These are phyloP conservation scores for Coemansia sp. DNA, from an alignment of 192 early-diverging fungal species.

Conservation along the genomic window DNA sequence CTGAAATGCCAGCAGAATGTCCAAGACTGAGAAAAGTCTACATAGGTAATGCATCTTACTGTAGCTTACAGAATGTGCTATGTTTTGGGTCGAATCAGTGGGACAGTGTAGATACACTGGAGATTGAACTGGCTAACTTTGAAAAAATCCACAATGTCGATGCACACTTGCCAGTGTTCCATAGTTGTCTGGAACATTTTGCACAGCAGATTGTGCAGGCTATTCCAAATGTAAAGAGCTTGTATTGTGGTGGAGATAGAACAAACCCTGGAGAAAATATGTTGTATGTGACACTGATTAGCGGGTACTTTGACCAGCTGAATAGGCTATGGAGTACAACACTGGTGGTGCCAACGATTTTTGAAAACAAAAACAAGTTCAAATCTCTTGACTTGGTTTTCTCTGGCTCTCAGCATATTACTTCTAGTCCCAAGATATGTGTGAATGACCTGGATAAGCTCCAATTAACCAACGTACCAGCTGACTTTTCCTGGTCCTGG, in stretches of 20 bases:
- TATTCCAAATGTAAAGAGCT: no score
- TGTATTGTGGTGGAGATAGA: no score
- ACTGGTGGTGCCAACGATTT: no score
- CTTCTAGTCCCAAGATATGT: not conserved
- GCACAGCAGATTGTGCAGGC: no score
- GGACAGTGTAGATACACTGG: not conserved
- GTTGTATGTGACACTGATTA: no score
- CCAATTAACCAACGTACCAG: not conserved
- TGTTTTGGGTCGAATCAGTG: not conserved
- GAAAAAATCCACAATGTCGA: not conserved
- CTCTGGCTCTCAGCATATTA: no score
- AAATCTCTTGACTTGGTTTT: no score
- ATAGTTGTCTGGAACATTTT: no score
- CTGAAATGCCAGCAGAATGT: not conserved
- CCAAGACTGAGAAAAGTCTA: not conserved
- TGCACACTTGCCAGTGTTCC: not conserved
- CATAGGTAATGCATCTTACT: not conserved
- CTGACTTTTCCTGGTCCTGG: slow-evolving; percentile 4
- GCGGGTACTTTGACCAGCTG: no score
- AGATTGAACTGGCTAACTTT: not conserved
- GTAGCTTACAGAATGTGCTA: not conserved
- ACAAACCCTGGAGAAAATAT: no score
- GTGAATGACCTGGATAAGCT: not conserved
- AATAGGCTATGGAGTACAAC: no score
- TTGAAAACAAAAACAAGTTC: no score